Evolutionary conservation across 2,329 filamentous ascomycete genomes (phyloP), one percentile per base, ranked within the genome.

Genomic region (Colletotrichum musae): DNA sequence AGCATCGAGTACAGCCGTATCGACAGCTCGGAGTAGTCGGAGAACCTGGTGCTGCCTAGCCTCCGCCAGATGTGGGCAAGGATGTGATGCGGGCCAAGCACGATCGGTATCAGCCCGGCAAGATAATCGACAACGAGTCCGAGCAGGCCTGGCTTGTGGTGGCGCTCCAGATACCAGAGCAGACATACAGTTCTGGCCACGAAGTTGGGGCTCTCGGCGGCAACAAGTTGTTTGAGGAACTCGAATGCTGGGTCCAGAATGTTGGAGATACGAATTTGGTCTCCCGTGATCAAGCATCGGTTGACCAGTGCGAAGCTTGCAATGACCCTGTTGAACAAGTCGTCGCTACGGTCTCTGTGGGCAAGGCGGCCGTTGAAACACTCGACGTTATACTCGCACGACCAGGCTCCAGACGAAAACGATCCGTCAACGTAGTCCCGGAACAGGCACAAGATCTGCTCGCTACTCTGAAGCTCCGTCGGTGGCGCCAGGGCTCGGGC

Each of bases 221-320:
- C 71, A 13, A 80, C 73, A 41, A 80, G 76, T 63, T 78, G 75
- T 15, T 77, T 78, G 50, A 80, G 74, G 2, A 76, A 77, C 66
- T 80, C 78, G 36, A 80, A 80, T 0, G 78, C 77, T 5, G 79
- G 79, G 9, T 74, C 75, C 5, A 80, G 75, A 4, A 80, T 72
- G 16, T 67, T 71, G 28, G 74, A 75, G 58, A 80, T 77, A 28
- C 75, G 71, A 45, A 80, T 74, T 5, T 78, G 69, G 58, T 80
- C 78, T 13, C 76, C 77, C 7, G 73, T 71, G 68, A 75, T 76
- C 77, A 79, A 74, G 47, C 76, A 79, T 15, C 76, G 73, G 52
- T 79, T 80, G 36, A 78, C 74, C 58, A 80, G 57, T 24, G 76
- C 77, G 52, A 80, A 78, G 61, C 77, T 78, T 16, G 78, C 72